These are phyloP conservation scores for Diplocarpon rosae DNA, from an alignment of 2,329 filamentous ascomycete genomes.

Conservation along the genomic window DNA sequence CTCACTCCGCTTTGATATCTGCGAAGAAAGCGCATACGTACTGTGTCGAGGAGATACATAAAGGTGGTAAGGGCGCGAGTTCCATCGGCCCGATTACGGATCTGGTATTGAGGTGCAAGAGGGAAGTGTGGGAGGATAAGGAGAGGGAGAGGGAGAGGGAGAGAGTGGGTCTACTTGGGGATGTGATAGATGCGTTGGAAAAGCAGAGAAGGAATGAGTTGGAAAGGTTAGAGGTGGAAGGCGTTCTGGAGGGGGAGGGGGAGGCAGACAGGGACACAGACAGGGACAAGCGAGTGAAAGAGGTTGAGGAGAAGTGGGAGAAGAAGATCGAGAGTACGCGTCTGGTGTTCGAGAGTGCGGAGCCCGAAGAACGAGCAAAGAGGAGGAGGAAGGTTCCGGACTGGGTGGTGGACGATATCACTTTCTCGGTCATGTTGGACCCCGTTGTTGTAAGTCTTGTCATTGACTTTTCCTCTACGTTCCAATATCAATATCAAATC, in stretches of 20 bases:
- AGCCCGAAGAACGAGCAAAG: slow-evolving; percentile 33
- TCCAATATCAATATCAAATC: background rate
- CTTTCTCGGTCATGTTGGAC: slow-evolving; percentile 63
- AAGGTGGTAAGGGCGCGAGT: slow-evolving; percentile 65
- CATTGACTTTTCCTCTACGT: background rate
- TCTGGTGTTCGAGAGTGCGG: slow-evolving; percentile 41
- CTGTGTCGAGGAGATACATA: slow-evolving; percentile 55
- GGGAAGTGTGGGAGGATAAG: slow-evolving; percentile 69
- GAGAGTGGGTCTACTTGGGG: slow-evolving; percentile 45
- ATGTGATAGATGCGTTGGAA: slow-evolving; percentile 44
- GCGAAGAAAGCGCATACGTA: slow-evolving; percentile 63
- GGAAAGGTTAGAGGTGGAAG: slow-evolving; percentile 30
- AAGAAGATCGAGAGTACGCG: slow-evolving; percentile 35
- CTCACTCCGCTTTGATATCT: slow-evolving; percentile 59
- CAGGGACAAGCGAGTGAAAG: slow-evolving; percentile 31
- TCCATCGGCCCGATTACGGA: slow-evolving; percentile 58
- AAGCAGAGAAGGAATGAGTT: slow-evolving; percentile 34
- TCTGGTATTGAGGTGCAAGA: slow-evolving; percentile 71
- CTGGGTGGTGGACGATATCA: slow-evolving; percentile 67
- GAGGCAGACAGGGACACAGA: slow-evolving; percentile 17
- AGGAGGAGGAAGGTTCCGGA: slow-evolving; percentile 47
- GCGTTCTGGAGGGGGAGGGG: slow-evolving; percentile 20
- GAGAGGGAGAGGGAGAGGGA: slow-evolving; percentile 52
- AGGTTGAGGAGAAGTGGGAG: slow-evolving; percentile 33
- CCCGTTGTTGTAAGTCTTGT: slow-evolving; percentile 34